These are phyloP conservation scores for Scheffersomyces quercinus DNA, from an alignment of 1,139 yeast genomes.

Conservation along the genomic window DNA sequence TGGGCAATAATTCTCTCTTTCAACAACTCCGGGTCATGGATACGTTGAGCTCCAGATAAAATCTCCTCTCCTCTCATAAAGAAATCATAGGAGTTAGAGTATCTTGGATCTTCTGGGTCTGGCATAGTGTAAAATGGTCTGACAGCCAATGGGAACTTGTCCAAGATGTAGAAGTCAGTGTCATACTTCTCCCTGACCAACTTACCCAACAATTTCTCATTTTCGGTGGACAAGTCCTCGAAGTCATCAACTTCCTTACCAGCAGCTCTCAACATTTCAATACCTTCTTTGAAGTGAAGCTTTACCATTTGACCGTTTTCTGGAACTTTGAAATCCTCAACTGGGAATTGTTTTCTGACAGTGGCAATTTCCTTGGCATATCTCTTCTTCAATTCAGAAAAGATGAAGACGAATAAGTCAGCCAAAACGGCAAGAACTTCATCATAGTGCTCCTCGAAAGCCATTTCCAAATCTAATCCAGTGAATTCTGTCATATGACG, in stretches of 20 bases:
- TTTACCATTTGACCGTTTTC: slow-evolving; percentile 87
- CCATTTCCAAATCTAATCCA: slow-evolving; percentile 97
- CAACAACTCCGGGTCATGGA: slow-evolving; percentile 87
- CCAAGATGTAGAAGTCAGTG: slow-evolving; percentile 96
- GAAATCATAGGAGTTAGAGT: slow-evolving; percentile 96
- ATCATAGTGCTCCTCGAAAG: slow-evolving; percentile 96
- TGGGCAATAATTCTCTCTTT: slow-evolving; percentile 79
- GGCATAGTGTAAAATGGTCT: slow-evolving; percentile 99
- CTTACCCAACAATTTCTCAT: slow-evolving; percentile 90
- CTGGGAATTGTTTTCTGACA: slow-evolving; percentile 95
- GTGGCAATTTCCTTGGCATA: slow-evolving; percentile 81
- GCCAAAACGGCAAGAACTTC: slow-evolving; percentile 85
- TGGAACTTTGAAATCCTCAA: slow-evolving; percentile 94
- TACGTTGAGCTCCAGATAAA: slow-evolving; percentile 98
- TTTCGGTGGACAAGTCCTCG: slow-evolving; percentile 91
- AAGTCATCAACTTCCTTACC: slow-evolving; percentile 82
- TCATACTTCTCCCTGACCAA: slow-evolving; percentile 90
- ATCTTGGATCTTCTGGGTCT: slow-evolving; percentile 84
- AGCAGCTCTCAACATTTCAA: slow-evolving; percentile 76
- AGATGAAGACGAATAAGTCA: slow-evolving; percentile 86
- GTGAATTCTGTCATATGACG: slow-evolving; percentile 99
- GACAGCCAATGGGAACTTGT: slow-evolving; percentile 93
- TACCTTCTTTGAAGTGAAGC: slow-evolving; percentile 87
- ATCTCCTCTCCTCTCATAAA: slow-evolving; percentile 99
- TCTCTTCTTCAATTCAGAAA: slow-evolving; percentile 77